Evolutionary conservation across 805 yeast species (phyloP).

Genomic region (Nakazawaea peltata): DNA sequence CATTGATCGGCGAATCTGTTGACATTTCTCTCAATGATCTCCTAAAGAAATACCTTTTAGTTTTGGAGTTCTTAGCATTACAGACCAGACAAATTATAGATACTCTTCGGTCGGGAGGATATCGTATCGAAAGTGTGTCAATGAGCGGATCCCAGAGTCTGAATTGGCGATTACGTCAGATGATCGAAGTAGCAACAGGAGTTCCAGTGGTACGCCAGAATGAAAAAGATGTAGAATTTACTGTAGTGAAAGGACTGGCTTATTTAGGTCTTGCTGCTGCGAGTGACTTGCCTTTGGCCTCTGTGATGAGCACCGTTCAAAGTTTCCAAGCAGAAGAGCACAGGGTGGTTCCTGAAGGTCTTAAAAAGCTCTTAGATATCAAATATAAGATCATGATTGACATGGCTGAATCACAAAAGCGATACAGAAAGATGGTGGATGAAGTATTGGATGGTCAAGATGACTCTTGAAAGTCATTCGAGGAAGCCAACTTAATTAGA

Average conservation of each 20-base stretch:
- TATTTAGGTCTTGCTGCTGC: conserved; percentile 15
- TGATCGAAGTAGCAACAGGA: conserved; percentile 21
- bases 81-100: conserved; percentile 36
- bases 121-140: conserved; percentile 23
- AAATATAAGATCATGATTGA: conserved; percentile 23
- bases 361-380: conserved; percentile 16
- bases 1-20: conserved; percentile 37
- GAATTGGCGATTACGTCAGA: conserved; percentile 30
- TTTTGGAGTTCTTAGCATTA: conserved; percentile 42
- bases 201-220: conserved; percentile 8
- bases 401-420: conserved; percentile 26
- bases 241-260: conserved; percentile 23
- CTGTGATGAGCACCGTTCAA: conserved; percentile 11
- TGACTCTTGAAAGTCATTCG: no score
- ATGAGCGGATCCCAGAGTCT: conserved; percentile 48
- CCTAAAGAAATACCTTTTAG: conserved; percentile 33
- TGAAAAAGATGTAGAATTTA: conserved; percentile 13
- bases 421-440: conserved; percentile 20
- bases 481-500: no score
- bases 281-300: conserved; percentile 7
- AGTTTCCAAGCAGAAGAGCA: conserved; percentile 14
- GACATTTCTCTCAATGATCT: conserved; percentile 26
- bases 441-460: no score
- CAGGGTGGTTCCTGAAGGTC: conserved; percentile 14
- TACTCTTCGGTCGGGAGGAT: conserved; percentile 17